These are phyloP conservation scores for Peniophora sp. DNA, from an alignment of 1,284 basidiomycete species.

Conservation along the genomic window DNA sequence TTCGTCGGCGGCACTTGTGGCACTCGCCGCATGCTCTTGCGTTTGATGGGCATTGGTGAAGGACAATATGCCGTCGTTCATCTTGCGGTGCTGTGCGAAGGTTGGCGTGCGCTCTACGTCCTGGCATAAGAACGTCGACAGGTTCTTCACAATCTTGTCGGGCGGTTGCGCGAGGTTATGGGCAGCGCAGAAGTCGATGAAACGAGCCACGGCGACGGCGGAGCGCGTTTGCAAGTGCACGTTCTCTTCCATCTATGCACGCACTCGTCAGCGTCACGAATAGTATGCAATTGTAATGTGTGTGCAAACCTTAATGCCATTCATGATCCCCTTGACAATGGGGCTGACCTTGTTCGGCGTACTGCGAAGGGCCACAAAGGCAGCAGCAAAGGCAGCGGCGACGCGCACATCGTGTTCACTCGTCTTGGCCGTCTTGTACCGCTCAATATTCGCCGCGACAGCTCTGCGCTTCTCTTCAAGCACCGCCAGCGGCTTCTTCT, in stretches of 20 bases:
- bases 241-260: slow-evolving; percentile 81
- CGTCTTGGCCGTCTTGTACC: slow-evolving; percentile 78
- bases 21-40: slow-evolving; percentile 42
- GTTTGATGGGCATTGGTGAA: slow-evolving; percentile 42
- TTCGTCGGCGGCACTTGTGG: slow-evolving; percentile 33
- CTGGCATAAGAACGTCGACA: slow-evolving; percentile 95
- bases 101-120: slow-evolving; percentile 87
- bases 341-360: slow-evolving; percentile 93
- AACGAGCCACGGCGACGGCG: slow-evolving; percentile 79
- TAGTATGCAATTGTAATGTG: not conserved
- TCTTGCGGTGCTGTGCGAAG: slow-evolving; percentile 61
- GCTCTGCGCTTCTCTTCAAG: slow-evolving; percentile 76
- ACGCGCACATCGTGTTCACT: slow-evolving; percentile 80
- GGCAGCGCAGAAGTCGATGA: slow-evolving; percentile 80
- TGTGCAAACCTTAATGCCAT: slow-evolving; percentile 80
- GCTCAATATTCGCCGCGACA: slow-evolving; percentile 72
- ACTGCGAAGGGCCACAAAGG: slow-evolving; percentile 79
- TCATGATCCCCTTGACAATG: slow-evolving; percentile 96
- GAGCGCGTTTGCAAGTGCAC: slow-evolving; percentile 85
- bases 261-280: not conserved
- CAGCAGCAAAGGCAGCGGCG: slow-evolving; percentile 83
- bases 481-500: slow-evolving; percentile 69
- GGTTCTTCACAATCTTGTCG: slow-evolving; percentile 96
- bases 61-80: slow-evolving; percentile 72
- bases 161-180: slow-evolving; percentile 57